Percentiles rank a stretch among this genome's conserved stretches.
phyloP scores from a whole-genome alignment of 345 rosid species.

The Eucalyptus tenuipes region DNA sequence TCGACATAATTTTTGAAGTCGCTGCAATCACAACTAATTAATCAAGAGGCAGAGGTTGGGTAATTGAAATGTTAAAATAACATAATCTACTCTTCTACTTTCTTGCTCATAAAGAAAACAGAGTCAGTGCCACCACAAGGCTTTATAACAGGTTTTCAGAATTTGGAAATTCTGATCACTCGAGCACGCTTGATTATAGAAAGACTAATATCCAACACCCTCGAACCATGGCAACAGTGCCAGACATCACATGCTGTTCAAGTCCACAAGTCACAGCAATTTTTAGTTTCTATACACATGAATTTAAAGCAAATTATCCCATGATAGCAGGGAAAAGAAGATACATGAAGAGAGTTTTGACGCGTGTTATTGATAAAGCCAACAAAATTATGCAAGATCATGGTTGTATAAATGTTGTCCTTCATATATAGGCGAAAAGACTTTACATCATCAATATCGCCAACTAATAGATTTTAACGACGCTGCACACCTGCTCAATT shows the following conservation, averaged over 20 bases:
- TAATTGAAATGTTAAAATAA: not conserved
- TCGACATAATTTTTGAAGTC: conserved; percentile 49
- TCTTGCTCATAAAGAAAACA: not conserved
- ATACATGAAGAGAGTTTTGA: not conserved
- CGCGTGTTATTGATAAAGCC: not conserved
- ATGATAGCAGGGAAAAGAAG: not conserved
- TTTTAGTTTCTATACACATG: not conserved
- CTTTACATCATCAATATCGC: not conserved
- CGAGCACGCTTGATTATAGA: not conserved
- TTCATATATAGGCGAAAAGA: not conserved
- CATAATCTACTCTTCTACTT: not conserved
- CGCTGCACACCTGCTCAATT: conserved; percentile 60
- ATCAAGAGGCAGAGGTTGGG: not conserved
- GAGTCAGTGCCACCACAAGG: not conserved
- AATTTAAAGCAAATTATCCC: not conserved
- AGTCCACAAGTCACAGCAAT: not conserved
- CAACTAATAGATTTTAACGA: not conserved
- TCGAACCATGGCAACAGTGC: not conserved
- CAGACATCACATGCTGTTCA: not conserved
- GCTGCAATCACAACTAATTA: conserved; percentile 25
- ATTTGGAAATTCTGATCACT: not conserved
- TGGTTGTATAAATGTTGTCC: not conserved
- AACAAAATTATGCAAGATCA: not conserved
- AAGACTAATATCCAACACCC: not conserved
- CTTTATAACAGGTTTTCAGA: not conserved